Percentiles rank a stretch among this genome's conserved stretches.
These are phyloP conservation scores for Epichloe gansuensis DNA, from an alignment of 2,329 filamentous ascomycete genomes.

Conservation along the genomic window DNA sequence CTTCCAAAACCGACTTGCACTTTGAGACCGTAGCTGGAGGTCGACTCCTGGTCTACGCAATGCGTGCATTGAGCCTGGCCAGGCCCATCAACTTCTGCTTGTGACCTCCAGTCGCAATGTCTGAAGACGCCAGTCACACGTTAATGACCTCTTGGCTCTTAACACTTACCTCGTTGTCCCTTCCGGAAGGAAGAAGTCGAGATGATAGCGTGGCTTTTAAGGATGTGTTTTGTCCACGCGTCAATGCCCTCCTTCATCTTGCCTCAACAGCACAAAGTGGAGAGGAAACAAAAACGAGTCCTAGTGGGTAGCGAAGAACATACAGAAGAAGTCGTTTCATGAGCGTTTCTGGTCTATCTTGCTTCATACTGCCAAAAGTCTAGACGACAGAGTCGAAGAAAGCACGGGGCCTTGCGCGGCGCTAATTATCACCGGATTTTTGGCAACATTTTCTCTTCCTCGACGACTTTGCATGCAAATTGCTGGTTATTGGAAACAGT, in stretches of 20 bases:
- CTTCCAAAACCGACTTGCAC: slow-evolving; percentile 19
- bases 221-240: slow-evolving; percentile 89
- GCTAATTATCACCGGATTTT: not conserved
- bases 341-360: not conserved
- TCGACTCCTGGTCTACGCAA: slow-evolving; percentile 25
- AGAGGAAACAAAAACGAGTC: slow-evolving; percentile 95
- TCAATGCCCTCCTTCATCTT: slow-evolving; percentile 48
- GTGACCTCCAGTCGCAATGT: slow-evolving; percentile 28
- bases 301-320: slow-evolving; percentile 72
- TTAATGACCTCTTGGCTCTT: slow-evolving; percentile 16
- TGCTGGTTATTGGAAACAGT: slow-evolving; percentile 15
- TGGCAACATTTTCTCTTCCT: not conserved
- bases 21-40: slow-evolving; percentile 23
- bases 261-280: slow-evolving; percentile 27
- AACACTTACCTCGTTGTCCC: slow-evolving; percentile 32
- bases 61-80: slow-evolving; percentile 36
- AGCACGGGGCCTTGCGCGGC: not conserved
- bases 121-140: slow-evolving; percentile 36
- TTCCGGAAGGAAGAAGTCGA: slow-evolving; percentile 29
- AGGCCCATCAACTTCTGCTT: slow-evolving; percentile 44
- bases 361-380: not conserved
- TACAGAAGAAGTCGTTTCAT: slow-evolving; percentile 50
- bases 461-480: not conserved
- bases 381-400: slow-evolving; percentile 5
- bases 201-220: slow-evolving; percentile 75